Evolutionary conservation across 345 rosid species (phyloP).

Genomic region (Eucalyptus marginata): DNA sequence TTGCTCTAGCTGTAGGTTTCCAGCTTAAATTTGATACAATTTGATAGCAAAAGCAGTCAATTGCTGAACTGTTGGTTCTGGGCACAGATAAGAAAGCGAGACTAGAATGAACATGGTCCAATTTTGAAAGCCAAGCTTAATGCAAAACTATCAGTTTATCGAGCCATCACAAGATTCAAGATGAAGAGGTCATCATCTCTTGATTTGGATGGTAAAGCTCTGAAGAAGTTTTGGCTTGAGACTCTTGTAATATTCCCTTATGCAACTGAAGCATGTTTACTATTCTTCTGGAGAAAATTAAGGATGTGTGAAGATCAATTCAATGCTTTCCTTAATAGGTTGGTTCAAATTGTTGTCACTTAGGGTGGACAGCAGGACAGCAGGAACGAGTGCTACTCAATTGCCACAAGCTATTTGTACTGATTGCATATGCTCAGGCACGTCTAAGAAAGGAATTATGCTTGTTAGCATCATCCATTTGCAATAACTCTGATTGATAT

Average conservation of each 20-base stretch:
- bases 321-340: slow-evolving; percentile 46
- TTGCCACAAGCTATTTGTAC: no score
- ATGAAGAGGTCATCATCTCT: no score
- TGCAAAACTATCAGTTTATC: no score
- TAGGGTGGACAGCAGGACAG: no score
- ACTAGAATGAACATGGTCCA: slow-evolving; percentile 69
- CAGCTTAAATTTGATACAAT: not conserved
- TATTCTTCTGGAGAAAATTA: slow-evolving; percentile 84
- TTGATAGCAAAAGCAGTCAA: not conserved
- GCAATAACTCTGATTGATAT: not conserved
- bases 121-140: no score
- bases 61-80: not conserved
- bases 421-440: no score
- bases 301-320: slow-evolving; percentile 81
- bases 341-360: no score
- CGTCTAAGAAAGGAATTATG: not conserved
- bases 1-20: not conserved
- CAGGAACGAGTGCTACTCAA: no score
- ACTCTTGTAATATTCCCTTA: slow-evolving; percentile 68
- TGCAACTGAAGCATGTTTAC: slow-evolving; percentile 81
- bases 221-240: slow-evolving; percentile 50
- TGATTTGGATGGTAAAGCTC: no score
- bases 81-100: slow-evolving; percentile 81
- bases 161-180: no score
- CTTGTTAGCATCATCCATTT: not conserved